Conservation (phyloP, 805 yeast species). For the Metschnikowia cerradonensis region DNA sequence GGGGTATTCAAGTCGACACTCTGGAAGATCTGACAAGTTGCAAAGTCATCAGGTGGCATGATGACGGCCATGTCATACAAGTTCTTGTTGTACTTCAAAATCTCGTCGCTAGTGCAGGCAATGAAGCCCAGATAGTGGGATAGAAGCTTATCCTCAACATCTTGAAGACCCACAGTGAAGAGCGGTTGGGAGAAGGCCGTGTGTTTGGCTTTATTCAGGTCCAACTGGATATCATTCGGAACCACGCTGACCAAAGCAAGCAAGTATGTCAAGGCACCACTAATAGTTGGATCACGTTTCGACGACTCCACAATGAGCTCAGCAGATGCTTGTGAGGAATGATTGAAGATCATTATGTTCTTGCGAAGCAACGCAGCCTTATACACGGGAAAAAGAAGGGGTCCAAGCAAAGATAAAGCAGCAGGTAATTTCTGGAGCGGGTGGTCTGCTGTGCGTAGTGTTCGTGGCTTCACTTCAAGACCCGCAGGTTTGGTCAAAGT, state of each 20-base stretch:
- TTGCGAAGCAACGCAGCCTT: conserved; percentile 58
- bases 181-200: conserved; percentile 42
- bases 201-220: conserved; percentile 8
- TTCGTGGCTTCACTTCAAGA: conserved; percentile 9
- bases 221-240: conserved; percentile 49
- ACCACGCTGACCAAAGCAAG: conserved; percentile 58
- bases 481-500: conserved; percentile 18
- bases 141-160: conserved; percentile 31
- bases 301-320: conserved; percentile 9
- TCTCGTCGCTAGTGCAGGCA: conserved; percentile 65
- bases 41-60: conserved; percentile 15
- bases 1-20: conserved; percentile 10
- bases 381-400: conserved; percentile 61
- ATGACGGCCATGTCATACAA: conserved; percentile 46
- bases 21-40: conserved; percentile 9
- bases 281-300: conserved; percentile 12
- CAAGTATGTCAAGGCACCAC: conserved; percentile 52
- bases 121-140: conserved; percentile 38
- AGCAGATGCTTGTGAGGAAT: conserved; percentile 9
- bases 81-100: conserved; percentile 49
- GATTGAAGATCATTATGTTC: conserved; percentile 39
- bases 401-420: conserved; percentile 54
- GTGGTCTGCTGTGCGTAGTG: conserved; percentile 28
- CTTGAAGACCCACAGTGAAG: conserved; percentile 63
- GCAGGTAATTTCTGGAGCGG: conserved; percentile 40